Conservation (phyloP, 108 stramenopile genomes). For the Skeletonema costatum region DNA sequence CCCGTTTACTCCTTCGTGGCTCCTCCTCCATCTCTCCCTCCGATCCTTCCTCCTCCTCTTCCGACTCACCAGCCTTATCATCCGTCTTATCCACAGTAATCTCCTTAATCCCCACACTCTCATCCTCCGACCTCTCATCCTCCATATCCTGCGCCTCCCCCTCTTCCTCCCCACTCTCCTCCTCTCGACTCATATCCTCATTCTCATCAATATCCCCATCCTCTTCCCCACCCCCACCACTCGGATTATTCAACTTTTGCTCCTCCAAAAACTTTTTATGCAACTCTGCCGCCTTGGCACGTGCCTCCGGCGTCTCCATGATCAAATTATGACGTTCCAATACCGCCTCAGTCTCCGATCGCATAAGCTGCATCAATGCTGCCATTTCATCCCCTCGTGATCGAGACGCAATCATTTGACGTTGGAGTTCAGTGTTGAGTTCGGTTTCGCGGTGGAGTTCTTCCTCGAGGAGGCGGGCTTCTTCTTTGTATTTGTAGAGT, state of each 20-base stretch:
- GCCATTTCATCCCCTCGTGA: constrained; percentile 73
- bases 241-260: constrained; percentile 38
- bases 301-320: constrained; percentile 69
- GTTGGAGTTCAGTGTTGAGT: constrained; percentile 62
- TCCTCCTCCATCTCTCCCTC: constrained; percentile 36
- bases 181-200: constrained; percentile 8
- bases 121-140: constrained; percentile 9
- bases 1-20: constrained; percentile 13
- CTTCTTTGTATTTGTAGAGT: constrained; percentile 47
- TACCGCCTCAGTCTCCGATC: constrained; percentile 89
- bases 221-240: constrained; percentile 1
- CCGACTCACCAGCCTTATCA: constrained; percentile 22
- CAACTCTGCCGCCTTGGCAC: constrained; percentile 55
- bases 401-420: constrained; percentile 55
- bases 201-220: constrained; percentile 16
- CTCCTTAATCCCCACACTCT: constrained; percentile 34
- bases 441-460: constrained; percentile 63
- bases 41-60: constrained; percentile 28
- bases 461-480: constrained; percentile 53
- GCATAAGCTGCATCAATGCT: constrained; percentile 77
- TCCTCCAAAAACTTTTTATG: constrained; percentile 46
- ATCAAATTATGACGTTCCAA: constrained; percentile 79
- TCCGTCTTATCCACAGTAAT: constrained; percentile 42
- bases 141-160: constrained; percentile 21
- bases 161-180: constrained; percentile 20